phyloP scores from a whole-genome alignment of 2,329 filamentous ascomycete species.

The Coniochaeta prunicola region DNA sequence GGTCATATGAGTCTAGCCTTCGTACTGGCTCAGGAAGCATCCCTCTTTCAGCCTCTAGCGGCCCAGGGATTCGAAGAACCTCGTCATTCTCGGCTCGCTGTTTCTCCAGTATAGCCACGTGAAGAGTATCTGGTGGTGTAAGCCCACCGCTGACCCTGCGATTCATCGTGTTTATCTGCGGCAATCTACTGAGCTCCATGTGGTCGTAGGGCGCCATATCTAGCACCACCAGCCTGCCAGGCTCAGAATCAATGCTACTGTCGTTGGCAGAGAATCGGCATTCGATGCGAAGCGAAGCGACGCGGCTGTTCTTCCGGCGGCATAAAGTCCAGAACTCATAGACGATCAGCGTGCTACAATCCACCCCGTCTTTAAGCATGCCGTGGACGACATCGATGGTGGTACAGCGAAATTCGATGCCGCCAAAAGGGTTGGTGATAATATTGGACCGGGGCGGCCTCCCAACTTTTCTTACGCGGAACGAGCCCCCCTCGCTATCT shows the following conservation, averaged over 20 bases:
- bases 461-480: too few species aligned
- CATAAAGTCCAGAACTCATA: neutral
- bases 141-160: neutral
- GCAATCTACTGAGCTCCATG: neutral
- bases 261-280: neutral
- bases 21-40: slow-evolving; percentile 54
- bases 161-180: neutral
- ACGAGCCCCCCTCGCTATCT: neutral
- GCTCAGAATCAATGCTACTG: neutral
- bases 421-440: neutral
- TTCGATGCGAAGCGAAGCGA: neutral
- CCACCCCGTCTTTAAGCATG: neutral
- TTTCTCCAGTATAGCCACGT: slow-evolving; percentile 81
- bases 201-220: neutral
- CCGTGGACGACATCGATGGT: neutral
- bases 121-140: slow-evolving; percentile 54
- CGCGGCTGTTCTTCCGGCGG: neutral
- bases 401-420: neutral
- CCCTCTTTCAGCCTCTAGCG: slow-evolving; percentile 81
- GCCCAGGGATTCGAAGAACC: slow-evolving; percentile 82
- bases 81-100: slow-evolving; percentile 71
- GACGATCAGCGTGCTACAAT: neutral
- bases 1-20: slow-evolving; percentile 21
- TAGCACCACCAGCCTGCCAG: neutral
- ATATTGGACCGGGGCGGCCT: too few species aligned